These are phyloP conservation scores for Fusarium floridanum DNA, from an alignment of 2,329 filamentous ascomycete species.

Conservation along the genomic window DNA sequence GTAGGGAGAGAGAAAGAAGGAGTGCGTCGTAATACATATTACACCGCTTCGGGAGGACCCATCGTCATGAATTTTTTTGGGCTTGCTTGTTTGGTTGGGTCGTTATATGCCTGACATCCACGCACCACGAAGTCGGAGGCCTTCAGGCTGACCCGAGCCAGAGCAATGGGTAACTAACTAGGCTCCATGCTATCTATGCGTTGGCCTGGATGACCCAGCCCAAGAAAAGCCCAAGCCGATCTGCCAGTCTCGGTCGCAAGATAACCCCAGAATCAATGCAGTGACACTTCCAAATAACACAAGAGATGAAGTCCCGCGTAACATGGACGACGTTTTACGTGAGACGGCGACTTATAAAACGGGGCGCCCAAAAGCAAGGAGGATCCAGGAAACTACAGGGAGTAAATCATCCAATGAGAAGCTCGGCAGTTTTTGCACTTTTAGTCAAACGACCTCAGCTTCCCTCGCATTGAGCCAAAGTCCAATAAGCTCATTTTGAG, in stretches of 20 bases:
- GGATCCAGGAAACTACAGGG: not conserved
- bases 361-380: not conserved
- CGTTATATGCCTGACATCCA: not conserved
- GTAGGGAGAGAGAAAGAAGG: not conserved
- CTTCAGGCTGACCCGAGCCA: not conserved
- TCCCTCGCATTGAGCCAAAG: slow-evolving; percentile 7
- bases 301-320: not conserved
- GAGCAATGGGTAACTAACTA: not conserved
- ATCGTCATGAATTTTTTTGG: slow-evolving; percentile 1
- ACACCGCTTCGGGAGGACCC: not conserved
- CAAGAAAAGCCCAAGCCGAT: not conserved
- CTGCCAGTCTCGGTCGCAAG: not conserved
- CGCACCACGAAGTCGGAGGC: not conserved
- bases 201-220: not conserved
- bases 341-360: not conserved
- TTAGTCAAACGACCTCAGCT: not conserved
- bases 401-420: not conserved
- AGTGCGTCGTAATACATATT: not conserved
- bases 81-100: not conserved
- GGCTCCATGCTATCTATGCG: not conserved
- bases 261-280: not conserved
- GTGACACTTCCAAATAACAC: not conserved
- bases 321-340: slow-evolving; percentile 6
- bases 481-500: slow-evolving; percentile 14
- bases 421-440: not conserved